Evolutionary conservation across 768 basidiomycete genomes (phyloP).

Genomic region (Tricholoma flavovirens): DNA sequence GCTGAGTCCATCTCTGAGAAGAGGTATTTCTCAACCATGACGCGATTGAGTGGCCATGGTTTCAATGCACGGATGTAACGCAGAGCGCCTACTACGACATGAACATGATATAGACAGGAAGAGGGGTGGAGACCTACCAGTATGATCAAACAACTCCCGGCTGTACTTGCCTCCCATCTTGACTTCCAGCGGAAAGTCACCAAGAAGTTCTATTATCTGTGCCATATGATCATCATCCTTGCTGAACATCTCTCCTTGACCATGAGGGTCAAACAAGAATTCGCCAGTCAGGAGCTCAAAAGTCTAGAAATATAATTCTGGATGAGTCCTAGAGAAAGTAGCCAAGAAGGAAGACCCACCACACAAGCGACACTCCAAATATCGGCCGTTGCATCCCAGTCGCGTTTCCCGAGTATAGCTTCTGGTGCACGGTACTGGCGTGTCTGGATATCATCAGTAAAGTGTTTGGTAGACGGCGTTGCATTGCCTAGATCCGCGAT

Average conservation of each 20-base stretch:
- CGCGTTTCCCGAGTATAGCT: slow-evolving; percentile 80
- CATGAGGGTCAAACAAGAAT: slow-evolving; percentile 87
- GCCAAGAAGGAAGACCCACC: slow-evolving; percentile 33
- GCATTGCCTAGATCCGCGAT: slow-evolving; percentile 95
- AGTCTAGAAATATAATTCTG: slow-evolving; percentile 33
- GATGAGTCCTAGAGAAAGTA: background rate
- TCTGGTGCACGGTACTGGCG: slow-evolving; percentile 94
- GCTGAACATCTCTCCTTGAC: slow-evolving; percentile 72
- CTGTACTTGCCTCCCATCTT: slow-evolving; percentile 85
- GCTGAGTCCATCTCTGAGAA: slow-evolving; percentile 54
- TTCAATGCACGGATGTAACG: slow-evolving; percentile 73
- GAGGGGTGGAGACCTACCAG: slow-evolving; percentile 35
- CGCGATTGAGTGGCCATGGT: slow-evolving; percentile 75
- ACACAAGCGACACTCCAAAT: slow-evolving; percentile 92
- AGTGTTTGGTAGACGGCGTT: slow-evolving; percentile 85
- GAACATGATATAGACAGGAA: background rate
- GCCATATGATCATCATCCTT: slow-evolving; percentile 97
- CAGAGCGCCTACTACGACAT: slow-evolving; percentile 42
- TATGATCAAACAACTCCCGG: slow-evolving; percentile 76
- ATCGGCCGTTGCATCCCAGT: slow-evolving; percentile 84
- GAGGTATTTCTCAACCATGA: slow-evolving; percentile 88
- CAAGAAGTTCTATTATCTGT: slow-evolving; percentile 88
- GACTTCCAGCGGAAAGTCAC: slow-evolving; percentile 64
- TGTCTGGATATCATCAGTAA: slow-evolving; percentile 95
- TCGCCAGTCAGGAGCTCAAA: slow-evolving; percentile 92